Evolutionary conservation across 106 monocot species (phyloP), one percentile per base, ranked within the genome.

Genomic region (Allium fistulosum): DNA sequence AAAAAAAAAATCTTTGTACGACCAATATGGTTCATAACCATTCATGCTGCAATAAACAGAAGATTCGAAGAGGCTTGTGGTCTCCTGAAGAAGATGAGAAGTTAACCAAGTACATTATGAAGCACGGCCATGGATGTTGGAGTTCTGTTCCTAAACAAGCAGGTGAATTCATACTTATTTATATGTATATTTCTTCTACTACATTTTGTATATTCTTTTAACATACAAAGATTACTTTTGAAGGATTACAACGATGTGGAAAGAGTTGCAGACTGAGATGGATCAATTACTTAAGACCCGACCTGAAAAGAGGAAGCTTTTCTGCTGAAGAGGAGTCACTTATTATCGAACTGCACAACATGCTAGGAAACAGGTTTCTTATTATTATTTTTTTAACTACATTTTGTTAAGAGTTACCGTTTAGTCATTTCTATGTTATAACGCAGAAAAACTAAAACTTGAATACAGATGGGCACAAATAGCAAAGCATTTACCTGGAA

Each of bases 191-290:
- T 37, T 37, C 37, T 37, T 37, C 2, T 37, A 37, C 37, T 37
- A 5, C 37, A 37, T 37, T 37, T 37, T 37, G 37, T 2, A 5
- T 37, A 37, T 37, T 37, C 37, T 37, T 37, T 2, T 37, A 37
- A 37, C 37, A 5, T 37, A 5, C 0, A 37, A 37, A 37, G 37
- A 37, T 37, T 0, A 16, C 10, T 26, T 22, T 26, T 62, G 61
- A 62, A 62, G 61, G 61, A 13, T 61, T 85, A 14, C 87, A 87
- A 82, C 84, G 94, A 58, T 94, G 94, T 75, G 94, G 94, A 46
- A 94, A 94, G 73, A 94, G 94, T 72, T 94, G 94, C 69, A 81
- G 94, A 50, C 57, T 94, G 65, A 84, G 94, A 27, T 94, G 94
- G 94, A 87, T 90, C 53, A 94, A 94, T 61, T 94, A 94, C 61